Evolutionary conservation across 345 rosid genomes (phyloP).

Genomic region (Laguncularia racemosa): DNA sequence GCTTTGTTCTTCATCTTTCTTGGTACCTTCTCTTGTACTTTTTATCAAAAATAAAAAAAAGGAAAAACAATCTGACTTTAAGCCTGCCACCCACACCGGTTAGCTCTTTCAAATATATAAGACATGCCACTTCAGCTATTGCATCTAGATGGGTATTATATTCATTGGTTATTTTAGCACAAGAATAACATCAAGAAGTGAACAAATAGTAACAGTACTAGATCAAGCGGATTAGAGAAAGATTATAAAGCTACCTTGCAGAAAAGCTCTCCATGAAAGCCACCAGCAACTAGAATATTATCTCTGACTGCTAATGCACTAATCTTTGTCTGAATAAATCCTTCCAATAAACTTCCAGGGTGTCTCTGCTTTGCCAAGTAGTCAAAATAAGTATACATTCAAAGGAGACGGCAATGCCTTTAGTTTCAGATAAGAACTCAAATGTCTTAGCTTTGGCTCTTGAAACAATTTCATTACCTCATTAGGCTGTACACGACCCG

Average conservation of each 20-base stretch:
- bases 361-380: constrained; percentile 25
- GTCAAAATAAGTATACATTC: background rate
- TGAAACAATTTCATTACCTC: constrained; percentile 12
- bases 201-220: no score
- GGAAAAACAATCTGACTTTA: no score
- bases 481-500: constrained; percentile 20
- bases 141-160: no score
- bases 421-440: background rate
- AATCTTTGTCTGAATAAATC: constrained; percentile 50
- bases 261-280: constrained; percentile 58
- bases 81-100: no score
- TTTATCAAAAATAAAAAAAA: no score
- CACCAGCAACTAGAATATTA: constrained; percentile 47
- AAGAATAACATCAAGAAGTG: no score
- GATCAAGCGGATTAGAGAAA: no score
- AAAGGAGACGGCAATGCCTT: background rate
- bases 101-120: no score
- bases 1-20: no score
- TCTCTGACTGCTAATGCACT: constrained; percentile 52
- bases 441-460: background rate
- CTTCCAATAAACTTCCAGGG: constrained; percentile 47
- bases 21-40: no score
- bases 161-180: no score
- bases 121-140: no score
- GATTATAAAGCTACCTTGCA: constrained; percentile 33